A percentile compares a stretch with the other conserved stretches of the same genome.
Evolutionary conservation across 2,329 filamentous ascomycete genomes (phyloP).

Genomic region (Xylaria sp.): DNA sequence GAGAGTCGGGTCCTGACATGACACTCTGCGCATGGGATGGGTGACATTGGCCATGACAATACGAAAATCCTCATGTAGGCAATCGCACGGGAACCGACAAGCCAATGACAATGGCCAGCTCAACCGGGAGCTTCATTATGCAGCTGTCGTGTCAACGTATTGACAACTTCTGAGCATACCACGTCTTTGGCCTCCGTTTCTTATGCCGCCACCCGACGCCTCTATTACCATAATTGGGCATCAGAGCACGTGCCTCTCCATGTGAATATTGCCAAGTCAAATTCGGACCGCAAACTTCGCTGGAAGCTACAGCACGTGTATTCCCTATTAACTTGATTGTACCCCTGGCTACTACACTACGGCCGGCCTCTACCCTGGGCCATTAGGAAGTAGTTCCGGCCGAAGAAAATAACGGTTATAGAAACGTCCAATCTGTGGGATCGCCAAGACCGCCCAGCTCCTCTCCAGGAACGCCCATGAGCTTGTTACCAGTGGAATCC

Average conservation of each 20-base stretch:
- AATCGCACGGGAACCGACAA: not conserved
- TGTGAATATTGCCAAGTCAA: not conserved
- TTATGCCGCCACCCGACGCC: too few relatives aligned
- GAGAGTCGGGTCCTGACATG: not conserved
- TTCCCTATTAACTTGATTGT: conserved; percentile 11
- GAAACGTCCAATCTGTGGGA: conserved; percentile 2
- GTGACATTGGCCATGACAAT: not conserved
- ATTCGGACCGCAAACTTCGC: not conserved
- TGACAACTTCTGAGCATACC: not conserved
- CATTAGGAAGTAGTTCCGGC: not conserved
- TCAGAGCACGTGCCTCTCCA: conserved; percentile 3
- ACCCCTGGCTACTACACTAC: not conserved
- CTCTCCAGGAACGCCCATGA: conserved; percentile 7
- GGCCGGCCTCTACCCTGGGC: not conserved
- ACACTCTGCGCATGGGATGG: not conserved
- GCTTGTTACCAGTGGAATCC: conserved; percentile 9
- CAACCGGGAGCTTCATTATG: not conserved
- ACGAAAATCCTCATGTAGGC: not conserved
- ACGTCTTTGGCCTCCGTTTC: not conserved
- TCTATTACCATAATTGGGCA: not conserved
- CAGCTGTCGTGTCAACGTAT: not conserved
- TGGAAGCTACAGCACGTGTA: conserved; percentile 8
- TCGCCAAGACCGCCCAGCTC: conserved; percentile 12
- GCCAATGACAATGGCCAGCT: not conserved
- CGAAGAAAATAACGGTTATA: not conserved